These are phyloP conservation scores for Iris macrosiphon DNA, from an alignment of 106 monocot genomes.

Conservation along the genomic window DNA sequence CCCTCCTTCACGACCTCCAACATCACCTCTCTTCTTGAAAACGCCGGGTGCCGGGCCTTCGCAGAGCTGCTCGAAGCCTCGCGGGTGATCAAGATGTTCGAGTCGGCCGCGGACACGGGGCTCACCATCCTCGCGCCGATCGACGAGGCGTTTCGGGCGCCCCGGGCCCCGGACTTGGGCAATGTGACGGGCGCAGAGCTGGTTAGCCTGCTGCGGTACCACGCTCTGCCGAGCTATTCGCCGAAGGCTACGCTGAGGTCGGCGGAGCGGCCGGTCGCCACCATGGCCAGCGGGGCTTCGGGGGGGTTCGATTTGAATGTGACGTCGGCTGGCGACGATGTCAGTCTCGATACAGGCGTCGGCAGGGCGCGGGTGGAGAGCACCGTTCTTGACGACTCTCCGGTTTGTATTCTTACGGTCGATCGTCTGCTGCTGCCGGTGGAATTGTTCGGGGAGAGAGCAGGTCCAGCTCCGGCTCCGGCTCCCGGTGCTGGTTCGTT, in stretches of 20 bases:
- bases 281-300: constrained; percentile 57
- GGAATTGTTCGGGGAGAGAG: constrained; percentile 47
- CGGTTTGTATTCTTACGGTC: constrained; percentile 48
- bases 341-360: constrained; percentile 68
- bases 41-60: constrained; percentile 93
- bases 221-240: constrained; percentile 63
- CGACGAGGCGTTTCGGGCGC: constrained; percentile 81
- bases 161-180: constrained; percentile 45
- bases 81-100: constrained; percentile 74
- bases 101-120: constrained; percentile 64
- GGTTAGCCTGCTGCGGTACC: constrained; percentile 83
- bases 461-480: constrained; percentile 40
- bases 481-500: neutral
- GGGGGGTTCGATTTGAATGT: constrained; percentile 68
- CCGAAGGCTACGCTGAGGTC: constrained; percentile 67
- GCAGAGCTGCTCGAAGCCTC: constrained; percentile 53
- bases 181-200: constrained; percentile 68
- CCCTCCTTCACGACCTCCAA: constrained; percentile 42
- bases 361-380: constrained; percentile 64
- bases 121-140: constrained; percentile 84
- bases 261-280: constrained; percentile 25
- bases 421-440: constrained; percentile 54
- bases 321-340: constrained; percentile 60
- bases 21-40: constrained; percentile 70
- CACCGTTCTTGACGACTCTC: constrained; percentile 67